A percentile compares a stretch with the other conserved stretches of the same genome.
phyloP scores from a whole-genome alignment of 148 eudicot species.

The Polygonum maritimum region DNA sequence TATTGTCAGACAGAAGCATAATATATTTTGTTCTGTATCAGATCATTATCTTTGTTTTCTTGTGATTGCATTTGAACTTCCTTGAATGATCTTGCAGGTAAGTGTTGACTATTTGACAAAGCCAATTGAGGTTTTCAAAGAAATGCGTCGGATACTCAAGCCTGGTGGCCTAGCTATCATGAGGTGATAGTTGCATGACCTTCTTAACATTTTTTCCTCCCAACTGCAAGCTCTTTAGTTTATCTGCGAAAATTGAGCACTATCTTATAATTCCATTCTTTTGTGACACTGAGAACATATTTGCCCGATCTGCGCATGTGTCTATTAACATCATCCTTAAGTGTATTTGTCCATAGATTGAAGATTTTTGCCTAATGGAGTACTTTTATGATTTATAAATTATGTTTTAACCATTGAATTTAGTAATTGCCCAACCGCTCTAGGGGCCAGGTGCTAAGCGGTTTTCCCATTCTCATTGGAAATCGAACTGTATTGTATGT shows the following conservation, averaged over 20 bases:
- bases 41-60: background rate
- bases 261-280: too few species aligned
- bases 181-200: constrained; percentile 50
- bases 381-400: too few species aligned
- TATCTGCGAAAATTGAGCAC: background rate
- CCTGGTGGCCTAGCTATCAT: constrained; percentile 91
- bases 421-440: too few species aligned
- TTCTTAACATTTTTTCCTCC: background rate
- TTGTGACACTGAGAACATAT: too few species aligned
- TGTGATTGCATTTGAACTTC: background rate
- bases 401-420: too few species aligned
- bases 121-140: constrained; percentile 90
- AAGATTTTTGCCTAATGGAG: too few species aligned
- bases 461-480: too few species aligned
- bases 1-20: background rate
- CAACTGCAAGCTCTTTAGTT: background rate
- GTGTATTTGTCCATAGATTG: too few species aligned
- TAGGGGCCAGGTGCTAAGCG: too few species aligned
- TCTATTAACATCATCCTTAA: too few species aligned
- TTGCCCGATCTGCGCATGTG: too few species aligned
- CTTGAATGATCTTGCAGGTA: constrained; percentile 40
- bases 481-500: too few species aligned
- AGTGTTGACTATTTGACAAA: constrained; percentile 92
- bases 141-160: constrained; percentile 74
- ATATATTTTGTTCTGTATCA: background rate